A percentile compares a stretch with the other conserved stretches of the same genome.
Conservation (phyloP, 1,284 basidiomycete genomes). For the Pterulicium gracile region DNA sequence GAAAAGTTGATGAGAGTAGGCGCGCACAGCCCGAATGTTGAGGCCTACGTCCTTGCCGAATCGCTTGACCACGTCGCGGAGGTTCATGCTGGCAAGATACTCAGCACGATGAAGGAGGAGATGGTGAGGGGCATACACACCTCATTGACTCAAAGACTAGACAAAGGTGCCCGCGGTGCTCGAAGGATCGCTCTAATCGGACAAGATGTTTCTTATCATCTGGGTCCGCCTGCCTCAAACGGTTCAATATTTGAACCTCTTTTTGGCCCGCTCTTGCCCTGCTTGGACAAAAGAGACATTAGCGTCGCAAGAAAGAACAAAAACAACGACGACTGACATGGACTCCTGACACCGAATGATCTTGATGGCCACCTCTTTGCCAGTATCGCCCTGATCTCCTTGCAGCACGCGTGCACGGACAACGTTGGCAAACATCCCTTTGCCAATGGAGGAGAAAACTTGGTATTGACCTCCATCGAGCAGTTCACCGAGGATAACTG, state of each 20-base stretch:
- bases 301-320: constrained; percentile 3
- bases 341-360: constrained; percentile 94
- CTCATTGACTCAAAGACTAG: constrained; percentile 93
- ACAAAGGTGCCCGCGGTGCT: constrained; percentile 94
- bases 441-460: constrained; percentile 88
- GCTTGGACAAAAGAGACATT: constrained; percentile 6
- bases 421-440: constrained; percentile 98
- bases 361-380: constrained; percentile 94
- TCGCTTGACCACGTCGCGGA: constrained; percentile 96
- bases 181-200: constrained; percentile 86
- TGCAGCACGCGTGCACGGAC: constrained; percentile 83
- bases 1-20: constrained; percentile 96
- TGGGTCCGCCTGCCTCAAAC: constrained; percentile 81
- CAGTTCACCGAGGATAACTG: constrained; percentile 88
- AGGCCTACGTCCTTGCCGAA: constrained; percentile 98
- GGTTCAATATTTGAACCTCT: constrained; percentile 83
- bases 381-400: constrained; percentile 48
- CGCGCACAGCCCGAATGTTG: constrained; percentile 93
- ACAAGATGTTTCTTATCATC: constrained; percentile 97
- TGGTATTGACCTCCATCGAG: constrained; percentile 91
- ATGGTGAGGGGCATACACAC: constrained; percentile 28
- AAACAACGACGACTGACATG: constrained; percentile 57
- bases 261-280: constrained; percentile 95
- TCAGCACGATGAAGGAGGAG: constrained; percentile 4
- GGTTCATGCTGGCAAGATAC: constrained; percentile 70